Conservation (phyloP, 1,139 yeast genomes). For the Geotrichum fermentans region DNA sequence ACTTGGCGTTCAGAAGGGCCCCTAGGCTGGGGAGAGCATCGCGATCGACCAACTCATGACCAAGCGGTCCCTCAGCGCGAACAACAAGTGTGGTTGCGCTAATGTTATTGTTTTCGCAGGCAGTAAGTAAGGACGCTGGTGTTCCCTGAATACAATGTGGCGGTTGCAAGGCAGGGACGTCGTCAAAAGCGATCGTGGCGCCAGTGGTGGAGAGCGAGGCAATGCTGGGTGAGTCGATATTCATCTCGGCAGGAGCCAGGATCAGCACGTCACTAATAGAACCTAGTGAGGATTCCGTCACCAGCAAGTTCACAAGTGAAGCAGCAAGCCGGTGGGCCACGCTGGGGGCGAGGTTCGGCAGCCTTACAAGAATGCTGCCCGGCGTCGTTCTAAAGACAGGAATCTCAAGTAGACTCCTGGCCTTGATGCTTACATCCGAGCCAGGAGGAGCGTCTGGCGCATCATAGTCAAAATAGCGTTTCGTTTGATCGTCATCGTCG, state of each 20-base stretch:
- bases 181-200: background rate
- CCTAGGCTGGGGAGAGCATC: slow-evolving; percentile 20
- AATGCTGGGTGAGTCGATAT: slow-evolving; percentile 1
- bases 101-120: slow-evolving; percentile 21
- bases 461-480: slow-evolving; percentile 11
- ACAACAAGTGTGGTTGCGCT: slow-evolving; percentile 28
- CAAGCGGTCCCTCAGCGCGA: slow-evolving; percentile 33
- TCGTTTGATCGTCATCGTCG: slow-evolving; percentile 10
- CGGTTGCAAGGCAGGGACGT: slow-evolving; percentile 21
- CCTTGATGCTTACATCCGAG: background rate
- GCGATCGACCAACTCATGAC: slow-evolving; percentile 29
- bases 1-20: slow-evolving; percentile 17
- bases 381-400: slow-evolving; percentile 9
- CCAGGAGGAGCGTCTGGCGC: background rate
- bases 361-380: slow-evolving; percentile 1
- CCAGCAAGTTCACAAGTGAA: background rate
- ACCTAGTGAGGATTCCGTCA: background rate
- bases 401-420: slow-evolving; percentile 9
- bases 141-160: slow-evolving; percentile 32
- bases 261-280: background rate
- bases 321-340: slow-evolving; percentile 1
- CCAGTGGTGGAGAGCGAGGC: background rate
- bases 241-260: slow-evolving; percentile 12
- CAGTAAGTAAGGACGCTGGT: slow-evolving; percentile 28
- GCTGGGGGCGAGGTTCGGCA: slow-evolving; percentile 4